Evolutionary conservation across 148 eudicot species (phyloP), one percentile per base, ranked within the genome.

Genomic region (Gaultheria prostrata): DNA sequence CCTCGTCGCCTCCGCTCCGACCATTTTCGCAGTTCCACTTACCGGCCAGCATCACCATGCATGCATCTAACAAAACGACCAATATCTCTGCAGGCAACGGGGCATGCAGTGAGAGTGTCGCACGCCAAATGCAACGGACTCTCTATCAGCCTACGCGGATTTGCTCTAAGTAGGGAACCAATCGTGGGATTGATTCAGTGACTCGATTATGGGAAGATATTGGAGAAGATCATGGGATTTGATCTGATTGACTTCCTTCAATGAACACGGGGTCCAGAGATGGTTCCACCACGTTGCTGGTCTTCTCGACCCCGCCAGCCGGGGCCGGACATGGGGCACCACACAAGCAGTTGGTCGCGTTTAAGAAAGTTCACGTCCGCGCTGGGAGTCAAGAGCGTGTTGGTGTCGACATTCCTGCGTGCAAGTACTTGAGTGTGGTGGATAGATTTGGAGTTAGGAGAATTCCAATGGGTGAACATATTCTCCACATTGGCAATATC

Each of bases 391-490:
- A 83, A 13, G 89, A 85, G 45, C 83, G 93, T n/a, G 93, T 94
- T 6, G 83, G 43, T 17, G 49, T 95, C 54, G 83, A 79, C 17
- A 90, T 95, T 69, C 93, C 91, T 53, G 97, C 94, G 14, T 95
- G 98, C 90, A 95, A 94, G 89, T 87, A 83, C 73, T 69, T 95
- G 77, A 95, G 97, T 63, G 92, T 93, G 8, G 98, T 94, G 72
- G 98, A 95, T 73, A 85, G 84, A 54, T 83, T 83, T 8, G 98
- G 98, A 20, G 77, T 92, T 63, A 80, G 98, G 78, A 89, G 97
- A 70, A 94, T 95, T 82, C 92, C 97, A 0, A 85, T 94, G 87
- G 98, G 98, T 5, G 89, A 89, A 45, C 97, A 96, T 72, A 87
- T 87, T 46, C 86, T 96, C 83, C 93, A 91, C 49, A 88, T 96